Evolutionary conservation across 768 basidiomycete genomes (phyloP).

Genomic region (Kwoniella pini): DNA sequence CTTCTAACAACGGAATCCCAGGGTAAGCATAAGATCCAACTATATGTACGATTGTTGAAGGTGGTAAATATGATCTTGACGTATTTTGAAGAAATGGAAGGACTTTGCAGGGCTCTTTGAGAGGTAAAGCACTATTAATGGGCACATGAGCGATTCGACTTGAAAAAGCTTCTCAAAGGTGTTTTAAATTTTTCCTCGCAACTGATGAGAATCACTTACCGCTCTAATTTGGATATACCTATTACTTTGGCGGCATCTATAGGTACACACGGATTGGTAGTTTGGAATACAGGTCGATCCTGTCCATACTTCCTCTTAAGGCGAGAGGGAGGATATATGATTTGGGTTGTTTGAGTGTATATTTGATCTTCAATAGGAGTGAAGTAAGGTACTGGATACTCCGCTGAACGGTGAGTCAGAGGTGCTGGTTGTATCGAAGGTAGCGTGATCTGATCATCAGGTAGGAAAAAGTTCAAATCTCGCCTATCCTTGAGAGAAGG

Average conservation of each 20-base stretch:
- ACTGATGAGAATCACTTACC: conserved; percentile 63
- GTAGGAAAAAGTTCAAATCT: conserved; percentile 66
- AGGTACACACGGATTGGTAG: conserved; percentile 69
- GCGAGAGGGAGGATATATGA: conserved; percentile 46
- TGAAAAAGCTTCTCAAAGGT: too few relatives aligned
- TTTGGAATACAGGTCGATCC: conserved; percentile 61
- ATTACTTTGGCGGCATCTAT: conserved; percentile 61
- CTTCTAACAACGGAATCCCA: conserved; percentile 77
- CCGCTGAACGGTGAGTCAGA: not conserved
- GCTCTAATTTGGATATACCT: conserved; percentile 64
- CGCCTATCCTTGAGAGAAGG: conserved; percentile 62
- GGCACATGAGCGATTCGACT: conserved; percentile 54
- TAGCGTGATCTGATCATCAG: conserved; percentile 21
- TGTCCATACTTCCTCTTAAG: not conserved
- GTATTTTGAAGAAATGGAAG: conserved; percentile 1
- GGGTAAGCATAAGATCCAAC: conserved; percentile 69
- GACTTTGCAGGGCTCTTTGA: conserved; percentile 21
- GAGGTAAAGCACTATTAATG: conserved; percentile 58
- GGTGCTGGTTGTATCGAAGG: conserved; percentile 23
- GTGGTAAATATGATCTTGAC: conserved; percentile 53
- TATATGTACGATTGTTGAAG: conserved; percentile 60
- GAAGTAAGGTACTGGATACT: conserved; percentile 29
- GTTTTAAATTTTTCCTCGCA: too few relatives aligned
- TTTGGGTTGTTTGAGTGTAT: conserved; percentile 75
- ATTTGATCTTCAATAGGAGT: conserved; percentile 4